A percentile compares a stretch with the other conserved stretches of the same genome.
Evolutionary conservation across 345 rosid genomes (phyloP).

Genomic region (Sonneratia alba): DNA sequence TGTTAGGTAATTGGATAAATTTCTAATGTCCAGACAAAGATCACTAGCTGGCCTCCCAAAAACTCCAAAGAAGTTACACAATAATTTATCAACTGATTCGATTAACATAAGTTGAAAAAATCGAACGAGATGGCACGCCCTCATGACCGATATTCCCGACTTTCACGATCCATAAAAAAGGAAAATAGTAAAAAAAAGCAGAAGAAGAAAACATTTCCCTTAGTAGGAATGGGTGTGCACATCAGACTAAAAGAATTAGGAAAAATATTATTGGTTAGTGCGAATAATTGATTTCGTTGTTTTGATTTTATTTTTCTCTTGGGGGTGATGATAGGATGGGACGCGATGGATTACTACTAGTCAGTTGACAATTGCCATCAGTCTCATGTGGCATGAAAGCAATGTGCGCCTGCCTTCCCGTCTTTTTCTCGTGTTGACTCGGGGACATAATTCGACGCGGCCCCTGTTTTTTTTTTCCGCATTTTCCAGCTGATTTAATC

Average conservation of each 20-base stretch:
- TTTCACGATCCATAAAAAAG: not conserved
- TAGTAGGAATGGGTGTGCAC: too few relatives aligned
- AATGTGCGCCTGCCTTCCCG: not conserved
- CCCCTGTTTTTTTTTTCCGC: too few relatives aligned
- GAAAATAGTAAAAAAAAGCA: too few relatives aligned
- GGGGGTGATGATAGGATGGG: not conserved
- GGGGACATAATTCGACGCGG: too few relatives aligned
- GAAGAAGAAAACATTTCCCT: not conserved
- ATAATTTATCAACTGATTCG: not conserved
- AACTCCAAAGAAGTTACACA: not conserved
- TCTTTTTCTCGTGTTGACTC: not conserved
- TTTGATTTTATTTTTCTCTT: not conserved
- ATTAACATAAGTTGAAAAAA: not conserved
- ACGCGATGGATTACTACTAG: not conserved
- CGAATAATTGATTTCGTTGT: too few relatives aligned
- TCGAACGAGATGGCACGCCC: not conserved
- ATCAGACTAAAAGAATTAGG: too few relatives aligned
- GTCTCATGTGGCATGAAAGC: not conserved
- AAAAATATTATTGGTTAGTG: too few relatives aligned
- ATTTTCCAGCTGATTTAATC: not conserved
- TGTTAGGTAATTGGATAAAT: not conserved
- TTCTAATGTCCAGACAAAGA: not conserved
- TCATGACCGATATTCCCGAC: not conserved
- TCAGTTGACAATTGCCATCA: not conserved
- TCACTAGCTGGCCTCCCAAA: not conserved